A percentile compares a stretch with the other conserved stretches of the same genome.
phyloP scores from a whole-genome alignment of 1,284 basidiomycete species.

The Puccinia novopanici region DNA sequence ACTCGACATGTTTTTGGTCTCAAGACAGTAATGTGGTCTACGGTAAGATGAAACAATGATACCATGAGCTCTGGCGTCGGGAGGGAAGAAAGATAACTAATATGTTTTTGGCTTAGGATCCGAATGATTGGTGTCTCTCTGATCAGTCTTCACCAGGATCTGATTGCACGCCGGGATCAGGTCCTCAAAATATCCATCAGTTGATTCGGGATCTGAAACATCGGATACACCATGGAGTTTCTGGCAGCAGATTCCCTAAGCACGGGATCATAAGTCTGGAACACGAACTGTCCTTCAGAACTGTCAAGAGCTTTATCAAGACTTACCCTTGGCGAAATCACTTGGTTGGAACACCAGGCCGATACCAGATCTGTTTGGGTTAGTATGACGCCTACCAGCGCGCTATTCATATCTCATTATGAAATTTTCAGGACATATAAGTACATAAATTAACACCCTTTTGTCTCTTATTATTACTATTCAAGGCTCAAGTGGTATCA shows the following conservation, averaged over 20 bases:
- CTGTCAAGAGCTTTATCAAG: slow-evolving; percentile 71
- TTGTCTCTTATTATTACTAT: neutral
- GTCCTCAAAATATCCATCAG: slow-evolving; percentile 45
- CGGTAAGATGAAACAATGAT: slow-evolving; percentile 62
- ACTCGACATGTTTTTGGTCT: slow-evolving; percentile 60
- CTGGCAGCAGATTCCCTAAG: slow-evolving; percentile 61
- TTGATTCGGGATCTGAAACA: slow-evolving; percentile 7
- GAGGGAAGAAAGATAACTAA: neutral
- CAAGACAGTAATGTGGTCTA: slow-evolving; percentile 74
- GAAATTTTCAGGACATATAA: no score
- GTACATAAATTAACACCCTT: neutral
- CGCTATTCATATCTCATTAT: neutral
- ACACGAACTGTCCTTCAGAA: slow-evolving; percentile 72
- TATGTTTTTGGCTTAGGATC: slow-evolving; percentile 18
- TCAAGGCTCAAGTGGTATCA: slow-evolving; percentile 16
- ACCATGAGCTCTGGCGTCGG: neutral
- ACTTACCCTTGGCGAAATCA: slow-evolving; percentile 67
- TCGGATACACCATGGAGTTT: slow-evolving; percentile 14
- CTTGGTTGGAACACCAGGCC: slow-evolving; percentile 71
- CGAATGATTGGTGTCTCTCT: slow-evolving; percentile 49
- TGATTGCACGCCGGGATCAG: slow-evolving; percentile 29
- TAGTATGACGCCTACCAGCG: neutral
- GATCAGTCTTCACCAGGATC: slow-evolving; percentile 40
- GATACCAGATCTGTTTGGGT: slow-evolving; percentile 50
- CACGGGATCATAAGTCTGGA: slow-evolving; percentile 79